A percentile compares a stretch with the other conserved stretches of the same genome.
Conservation (phyloP, 192 early-diverging fungal species). For the Rhizophagus clarus region DNA sequence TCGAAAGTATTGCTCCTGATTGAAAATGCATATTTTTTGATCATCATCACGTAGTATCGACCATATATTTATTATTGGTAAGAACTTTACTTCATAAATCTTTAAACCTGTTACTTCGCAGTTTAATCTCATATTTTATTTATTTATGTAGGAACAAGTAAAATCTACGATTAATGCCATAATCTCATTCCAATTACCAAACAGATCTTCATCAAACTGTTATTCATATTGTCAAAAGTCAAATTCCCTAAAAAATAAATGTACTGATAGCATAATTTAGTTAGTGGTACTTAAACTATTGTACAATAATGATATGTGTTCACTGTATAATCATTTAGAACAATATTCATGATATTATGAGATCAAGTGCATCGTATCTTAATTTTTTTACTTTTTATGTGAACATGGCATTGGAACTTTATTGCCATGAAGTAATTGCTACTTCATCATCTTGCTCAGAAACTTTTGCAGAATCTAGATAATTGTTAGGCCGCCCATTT, state of each 20-base stretch:
- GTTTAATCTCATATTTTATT: background rate
- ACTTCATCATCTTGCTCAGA: too few species aligned
- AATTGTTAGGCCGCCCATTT: too few species aligned
- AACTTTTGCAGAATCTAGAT: too few species aligned
- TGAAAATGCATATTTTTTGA: slow-evolving; percentile 14
- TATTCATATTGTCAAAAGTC: background rate
- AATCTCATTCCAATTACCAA: background rate
- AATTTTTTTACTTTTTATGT: too few species aligned
- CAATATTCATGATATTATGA: too few species aligned
- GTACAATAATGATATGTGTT: too few species aligned
- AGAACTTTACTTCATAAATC: background rate
- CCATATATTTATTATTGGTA: slow-evolving; percentile 15
- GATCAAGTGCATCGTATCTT: too few species aligned
- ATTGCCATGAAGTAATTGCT: too few species aligned
- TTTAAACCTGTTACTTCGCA: background rate
- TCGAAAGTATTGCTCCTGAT: background rate
- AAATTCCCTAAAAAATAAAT: background rate
- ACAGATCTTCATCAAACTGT: background rate
- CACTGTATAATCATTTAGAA: too few species aligned
- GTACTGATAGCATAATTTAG: too few species aligned
- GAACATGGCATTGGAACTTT: too few species aligned
- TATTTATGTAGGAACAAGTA: background rate
- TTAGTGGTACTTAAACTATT: too few species aligned
- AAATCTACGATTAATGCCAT: background rate
- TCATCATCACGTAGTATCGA: slow-evolving; percentile 3